Base-by-base conservation (phyloP, 2,329 filamentous ascomycete genomes). In the Parastagonospora avenae region DNA sequence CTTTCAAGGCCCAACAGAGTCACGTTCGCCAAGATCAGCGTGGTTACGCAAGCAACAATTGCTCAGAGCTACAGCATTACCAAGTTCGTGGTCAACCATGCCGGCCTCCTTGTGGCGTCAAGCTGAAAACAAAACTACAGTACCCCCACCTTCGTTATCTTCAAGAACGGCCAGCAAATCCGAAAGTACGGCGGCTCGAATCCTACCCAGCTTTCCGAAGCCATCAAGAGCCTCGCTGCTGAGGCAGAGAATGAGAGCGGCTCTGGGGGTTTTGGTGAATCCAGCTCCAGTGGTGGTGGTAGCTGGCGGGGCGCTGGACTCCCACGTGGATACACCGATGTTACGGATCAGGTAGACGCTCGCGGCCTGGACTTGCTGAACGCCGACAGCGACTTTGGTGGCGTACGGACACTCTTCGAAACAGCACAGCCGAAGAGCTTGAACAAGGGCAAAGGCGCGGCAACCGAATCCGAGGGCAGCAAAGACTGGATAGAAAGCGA, bases 401-500 rank as follows among this genome's bases (percentile, higher is more conserved):
- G 81, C 32, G 89, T 92, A 49, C 83, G 86, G 60, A 84, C 85
- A 8, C 79, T 97, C 14, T 92, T 97, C 70, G 85, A 87, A n/a
- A 60, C 65, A 4, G 76, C 79, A 50, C 85, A 88, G 74, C 92
- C 92, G 5, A 85, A 81, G 46, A 80, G 81, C 1, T 74, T 92
- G 48, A 68, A 75, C 42, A 63, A 60, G 46, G 75, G 70, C 47
- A 82, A 82, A 59, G 76, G 72, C 42, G 85, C 85, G 64, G 82
- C 77, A 48, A 86, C 86, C 68, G 75, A 78, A 30, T 73, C 72
- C 19, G 72, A 78, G 27, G 85, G 84, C 9, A 75, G 72, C 61
- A 74, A 76, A 69, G 93, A 99, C 75, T 97, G 90, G 88, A 87
- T 97, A 16, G 91, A 97, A 80, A 97, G 91, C 74, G 93, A 97